phyloP scores from a whole-genome alignment of 2,329 filamentous ascomycete species.

The Ciborinia camelliae region DNA sequence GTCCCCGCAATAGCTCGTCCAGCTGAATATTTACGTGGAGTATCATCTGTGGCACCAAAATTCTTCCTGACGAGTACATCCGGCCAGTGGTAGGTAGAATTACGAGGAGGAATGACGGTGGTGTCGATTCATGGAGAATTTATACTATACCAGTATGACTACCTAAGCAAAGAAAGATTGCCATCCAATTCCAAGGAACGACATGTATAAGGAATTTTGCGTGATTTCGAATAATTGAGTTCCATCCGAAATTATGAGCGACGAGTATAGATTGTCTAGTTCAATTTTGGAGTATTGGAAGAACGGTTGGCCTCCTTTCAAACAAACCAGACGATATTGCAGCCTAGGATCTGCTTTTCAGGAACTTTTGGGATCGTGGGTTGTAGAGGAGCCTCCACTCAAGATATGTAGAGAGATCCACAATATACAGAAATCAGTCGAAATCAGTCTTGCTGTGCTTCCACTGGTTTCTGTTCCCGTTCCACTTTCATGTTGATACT shows the following conservation, averaged over 20 bases:
- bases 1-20: not conserved
- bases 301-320: not conserved
- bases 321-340: not conserved
- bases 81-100: conserved; percentile 8
- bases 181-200: not conserved
- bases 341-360: not conserved
- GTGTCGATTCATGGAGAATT: not conserved
- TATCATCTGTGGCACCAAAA: not conserved
- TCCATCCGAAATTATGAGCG: not conserved
- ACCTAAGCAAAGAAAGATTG: not conserved
- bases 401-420: not conserved
- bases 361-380: not conserved
- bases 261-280: not conserved
- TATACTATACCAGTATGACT: not conserved
- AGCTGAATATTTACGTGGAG: conserved; percentile 7
- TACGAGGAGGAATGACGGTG: not conserved
- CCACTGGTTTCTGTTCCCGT: not conserved
- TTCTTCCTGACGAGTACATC: not conserved
- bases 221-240: not conserved
- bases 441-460: not conserved
- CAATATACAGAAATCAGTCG: no score
- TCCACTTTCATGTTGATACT: not conserved
- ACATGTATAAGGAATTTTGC: not conserved
- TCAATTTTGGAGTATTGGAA: not conserved
- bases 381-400: not conserved